These are phyloP conservation scores for Penicillium sp. DNA, from an alignment of 2,329 filamentous ascomycete species.

Conservation along the genomic window DNA sequence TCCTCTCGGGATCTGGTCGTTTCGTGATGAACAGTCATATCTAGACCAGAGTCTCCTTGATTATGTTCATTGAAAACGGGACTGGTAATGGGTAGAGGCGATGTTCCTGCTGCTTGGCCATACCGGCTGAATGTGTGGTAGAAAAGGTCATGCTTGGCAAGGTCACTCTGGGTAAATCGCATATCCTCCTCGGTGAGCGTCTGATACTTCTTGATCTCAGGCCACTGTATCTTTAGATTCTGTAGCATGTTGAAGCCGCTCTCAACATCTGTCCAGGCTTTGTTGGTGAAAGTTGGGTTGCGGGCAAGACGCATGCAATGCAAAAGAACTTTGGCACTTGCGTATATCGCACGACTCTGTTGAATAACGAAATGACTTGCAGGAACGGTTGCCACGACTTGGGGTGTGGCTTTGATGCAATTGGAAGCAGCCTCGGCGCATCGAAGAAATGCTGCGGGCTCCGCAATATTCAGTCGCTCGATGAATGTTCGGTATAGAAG, in stretches of 20 bases:
- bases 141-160: conserved; percentile 3
- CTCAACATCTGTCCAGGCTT: conserved; percentile 9
- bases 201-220: conserved; percentile 10
- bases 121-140: conserved; percentile 1
- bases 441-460: conserved; percentile 6
- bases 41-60: background rate
- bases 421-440: conserved; percentile 11
- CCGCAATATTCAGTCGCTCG: conserved; percentile 2
- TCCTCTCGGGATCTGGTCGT: background rate
- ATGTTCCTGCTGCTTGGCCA: background rate
- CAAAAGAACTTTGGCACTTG: conserved; percentile 6
- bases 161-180: conserved; percentile 1
- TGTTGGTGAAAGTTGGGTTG: conserved; percentile 8
- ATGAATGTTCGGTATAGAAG: conserved; percentile 11
- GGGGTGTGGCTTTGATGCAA: conserved; percentile 9
- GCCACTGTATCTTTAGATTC: conserved; percentile 9
- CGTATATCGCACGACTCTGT: conserved; percentile 8
- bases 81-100: background rate
- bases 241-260: conserved; percentile 3
- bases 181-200: conserved; percentile 3
- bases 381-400: conserved; percentile 9
- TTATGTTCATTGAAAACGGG: background rate
- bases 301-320: conserved; percentile 11
- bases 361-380: conserved; percentile 11
- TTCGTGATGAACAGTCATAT: background rate